These are phyloP conservation scores for Backusella psychrophila DNA, from an alignment of 192 early-diverging fungal species.

Conservation along the genomic window DNA sequence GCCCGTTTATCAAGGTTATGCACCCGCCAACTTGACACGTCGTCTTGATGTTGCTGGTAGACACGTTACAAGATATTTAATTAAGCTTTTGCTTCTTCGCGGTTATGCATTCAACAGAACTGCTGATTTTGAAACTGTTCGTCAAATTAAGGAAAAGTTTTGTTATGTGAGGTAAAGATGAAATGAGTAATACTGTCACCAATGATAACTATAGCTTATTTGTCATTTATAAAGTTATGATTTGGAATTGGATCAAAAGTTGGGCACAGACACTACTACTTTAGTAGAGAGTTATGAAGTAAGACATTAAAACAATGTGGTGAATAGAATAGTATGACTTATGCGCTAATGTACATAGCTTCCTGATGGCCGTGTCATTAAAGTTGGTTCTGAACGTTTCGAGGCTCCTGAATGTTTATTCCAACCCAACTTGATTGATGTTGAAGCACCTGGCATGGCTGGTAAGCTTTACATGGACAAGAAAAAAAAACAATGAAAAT, in stretches of 20 bases:
- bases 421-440: slow-evolving; percentile 96
- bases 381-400: slow-evolving; percentile 97
- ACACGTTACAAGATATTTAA: slow-evolving; percentile 94
- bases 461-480: slow-evolving; percentile 44
- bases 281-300: slow-evolving; percentile 94
- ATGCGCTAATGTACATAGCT: slow-evolving; percentile 48
- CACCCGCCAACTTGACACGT: slow-evolving; percentile 84
- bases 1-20: slow-evolving; percentile 96
- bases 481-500: background rate
- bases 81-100: slow-evolving; percentile 90
- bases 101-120: slow-evolving; percentile 98
- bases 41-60: slow-evolving; percentile 96
- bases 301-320: background rate
- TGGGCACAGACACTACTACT: slow-evolving; percentile 96
- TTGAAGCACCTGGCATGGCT: slow-evolving; percentile 90
- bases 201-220: background rate
- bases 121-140: slow-evolving; percentile 97
- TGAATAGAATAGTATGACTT: background rate
- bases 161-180: slow-evolving; percentile 90
- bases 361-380: slow-evolving; percentile 98
- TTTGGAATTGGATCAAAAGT: slow-evolving; percentile 88
- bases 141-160: slow-evolving; percentile 97
- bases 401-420: slow-evolving; percentile 98
- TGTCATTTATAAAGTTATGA: slow-evolving; percentile 70
- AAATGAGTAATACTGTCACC: background rate